Base-by-base conservation (phyloP, 495 filamentous ascomycete species). In the Lentithecium fluviatile region DNA sequence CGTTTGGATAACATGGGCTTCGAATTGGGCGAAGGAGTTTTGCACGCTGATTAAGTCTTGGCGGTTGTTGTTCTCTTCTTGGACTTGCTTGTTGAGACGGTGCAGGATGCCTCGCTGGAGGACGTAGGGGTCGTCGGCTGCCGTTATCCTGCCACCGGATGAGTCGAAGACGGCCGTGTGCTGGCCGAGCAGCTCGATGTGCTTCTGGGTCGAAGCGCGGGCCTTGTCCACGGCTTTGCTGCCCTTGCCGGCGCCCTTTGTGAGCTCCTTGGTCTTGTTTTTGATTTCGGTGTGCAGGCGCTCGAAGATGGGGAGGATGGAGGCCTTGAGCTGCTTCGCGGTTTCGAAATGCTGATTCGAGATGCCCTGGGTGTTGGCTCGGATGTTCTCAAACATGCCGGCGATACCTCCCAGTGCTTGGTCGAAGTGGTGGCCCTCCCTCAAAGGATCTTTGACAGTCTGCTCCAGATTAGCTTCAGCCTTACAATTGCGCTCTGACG, bases 261-360 rank as follows among this genome's bases (percentile, higher is more conserved):
- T 79, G 6, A 98, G 81, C 73, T 95, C 90, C 79, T 97, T 97
- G 36, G 82, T 78, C 77, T 96, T 96, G 73, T 87, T 84, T 80
- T 97, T 97, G 77, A 98, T 93, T 69, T 97, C 94, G 70, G 91
- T 85, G 76, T 97, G 91, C 25, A 98, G 81, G 26, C 90, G 86
- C 71, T 92, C 90, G 67, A 98, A 82, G 48, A 91, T 85, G 11
- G 93, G 95, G 17, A 95, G 80, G 19, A 97, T 88, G 19, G 83
- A 83, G 61, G 83, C 83, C 71, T 88, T 95, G 46, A 98, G 80
- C 58, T 82, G 88, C 77, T 91, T 90, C 62, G 95, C 93, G 7
- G 90, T 91, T 64, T 97, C 91, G 52, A 84, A 73, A 71, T 96
- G 91, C 70, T 88, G 84, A 74, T 91, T 92, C 47, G 90, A 80